Percentiles rank a stretch among this genome's conserved stretches.
phyloP scores from a whole-genome alignment of 1,284 basidiomycete species.

The Cryptococcus hybrid region DNA sequence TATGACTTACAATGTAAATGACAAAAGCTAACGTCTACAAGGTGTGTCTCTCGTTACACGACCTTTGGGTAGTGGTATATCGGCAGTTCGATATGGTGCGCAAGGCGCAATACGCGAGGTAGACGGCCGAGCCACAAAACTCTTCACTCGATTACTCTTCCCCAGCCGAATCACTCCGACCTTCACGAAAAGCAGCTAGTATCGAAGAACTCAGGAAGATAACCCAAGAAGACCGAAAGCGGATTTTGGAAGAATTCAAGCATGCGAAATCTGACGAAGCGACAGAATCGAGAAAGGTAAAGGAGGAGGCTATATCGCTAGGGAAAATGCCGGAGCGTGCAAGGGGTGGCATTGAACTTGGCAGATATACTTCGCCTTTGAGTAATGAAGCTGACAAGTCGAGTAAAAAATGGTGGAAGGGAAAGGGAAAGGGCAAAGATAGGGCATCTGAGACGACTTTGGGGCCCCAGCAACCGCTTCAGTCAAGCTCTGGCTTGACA shows the following conservation, averaged over 20 bases:
- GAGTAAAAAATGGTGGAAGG: too few relatives aligned
- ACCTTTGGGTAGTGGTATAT: neutral
- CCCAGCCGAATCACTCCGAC: neutral
- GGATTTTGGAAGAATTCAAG: slow-evolving; percentile 21
- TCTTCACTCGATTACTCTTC: neutral
- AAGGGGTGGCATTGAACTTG: too few relatives aligned
- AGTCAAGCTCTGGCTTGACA: too few relatives aligned
- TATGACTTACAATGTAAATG: neutral
- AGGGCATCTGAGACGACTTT: too few relatives aligned
- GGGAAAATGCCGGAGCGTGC: too few relatives aligned
- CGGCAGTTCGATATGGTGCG: neutral
- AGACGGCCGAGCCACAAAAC: neutral
- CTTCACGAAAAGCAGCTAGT: neutral
- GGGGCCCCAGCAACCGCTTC: too few relatives aligned
- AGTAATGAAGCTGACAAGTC: too few relatives aligned
- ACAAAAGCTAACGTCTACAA: neutral
- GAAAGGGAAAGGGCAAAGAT: too few relatives aligned
- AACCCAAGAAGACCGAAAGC: neutral
- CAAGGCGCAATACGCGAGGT: neutral
- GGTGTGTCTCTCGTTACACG: neutral
- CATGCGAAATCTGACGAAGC: slow-evolving; percentile 49
- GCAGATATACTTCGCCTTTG: too few relatives aligned
- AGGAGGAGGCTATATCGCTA: too few relatives aligned
- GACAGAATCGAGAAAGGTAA: too few relatives aligned
- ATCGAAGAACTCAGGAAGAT: neutral